These are phyloP conservation scores for Xylariaceae sp. DNA, from an alignment of 2,329 filamentous ascomycete genomes.

Conservation along the genomic window DNA sequence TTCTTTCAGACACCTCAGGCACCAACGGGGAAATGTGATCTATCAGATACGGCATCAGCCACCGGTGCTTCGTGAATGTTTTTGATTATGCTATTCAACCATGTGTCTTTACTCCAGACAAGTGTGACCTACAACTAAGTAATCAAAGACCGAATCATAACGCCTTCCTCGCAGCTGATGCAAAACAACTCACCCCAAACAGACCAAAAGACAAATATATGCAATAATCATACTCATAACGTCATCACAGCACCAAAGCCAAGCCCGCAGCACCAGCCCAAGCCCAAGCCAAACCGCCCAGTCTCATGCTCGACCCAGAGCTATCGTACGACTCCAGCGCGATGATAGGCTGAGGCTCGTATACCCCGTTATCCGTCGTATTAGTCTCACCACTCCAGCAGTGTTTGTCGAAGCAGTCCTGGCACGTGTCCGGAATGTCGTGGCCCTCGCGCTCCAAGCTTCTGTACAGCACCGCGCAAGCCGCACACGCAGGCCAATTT, in stretches of 20 bases:
- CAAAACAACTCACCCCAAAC: no score
- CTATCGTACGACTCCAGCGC: constrained; percentile 9
- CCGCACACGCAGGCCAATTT: constrained; percentile 80
- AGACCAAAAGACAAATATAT: neutral
- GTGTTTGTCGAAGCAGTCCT: constrained; percentile 73
- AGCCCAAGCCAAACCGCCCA: constrained; percentile 2
- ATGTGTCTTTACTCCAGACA: no score
- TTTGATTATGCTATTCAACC: no score
- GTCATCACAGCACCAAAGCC: neutral
- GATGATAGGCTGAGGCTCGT: constrained; percentile 38
- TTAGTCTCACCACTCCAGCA: constrained; percentile 84
- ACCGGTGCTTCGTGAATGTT: no score
- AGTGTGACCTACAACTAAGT: no score
- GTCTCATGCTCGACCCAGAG: constrained; percentile 3
- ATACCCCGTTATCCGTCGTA: constrained; percentile 31
- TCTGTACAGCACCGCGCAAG: constrained; percentile 79
- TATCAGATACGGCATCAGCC: no score
- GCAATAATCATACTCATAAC: neutral
- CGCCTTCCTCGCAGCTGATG: no score
- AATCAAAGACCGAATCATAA: no score
- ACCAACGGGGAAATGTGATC: no score
- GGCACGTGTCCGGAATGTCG: constrained; percentile 67
- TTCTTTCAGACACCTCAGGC: no score
- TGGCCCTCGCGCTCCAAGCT: constrained; percentile 71
- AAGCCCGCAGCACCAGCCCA: constrained; percentile 1